Evolutionary conservation across 1,284 basidiomycete species (phyloP).

Genomic region (Pholiota adiposa): DNA sequence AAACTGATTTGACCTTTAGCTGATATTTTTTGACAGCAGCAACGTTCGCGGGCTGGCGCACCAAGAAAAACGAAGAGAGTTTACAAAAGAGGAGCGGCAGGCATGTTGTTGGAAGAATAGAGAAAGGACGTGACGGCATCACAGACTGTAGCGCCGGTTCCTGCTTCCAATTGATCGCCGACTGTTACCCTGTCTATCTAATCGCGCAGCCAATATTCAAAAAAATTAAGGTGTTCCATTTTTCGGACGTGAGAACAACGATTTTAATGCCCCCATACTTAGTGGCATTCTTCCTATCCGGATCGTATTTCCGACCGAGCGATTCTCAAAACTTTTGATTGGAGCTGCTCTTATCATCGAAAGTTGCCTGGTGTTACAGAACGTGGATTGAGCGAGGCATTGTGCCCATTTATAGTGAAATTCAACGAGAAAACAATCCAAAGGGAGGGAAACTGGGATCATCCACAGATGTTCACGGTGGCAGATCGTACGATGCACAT

Average conservation of each 20-base stretch:
- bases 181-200: conserved; percentile 8
- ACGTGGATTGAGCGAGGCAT: conserved; percentile 25
- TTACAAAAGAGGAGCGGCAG: conserved; percentile 5
- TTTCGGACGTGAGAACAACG: background rate
- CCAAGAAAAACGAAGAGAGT: background rate
- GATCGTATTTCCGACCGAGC: conserved; percentile 22
- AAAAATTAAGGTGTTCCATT: background rate
- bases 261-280: conserved; percentile 2
- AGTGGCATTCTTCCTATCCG: conserved; percentile 8
- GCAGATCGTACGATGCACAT: background rate
- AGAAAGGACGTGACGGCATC: background rate
- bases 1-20: background rate
- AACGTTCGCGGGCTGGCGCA: background rate
- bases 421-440: conserved; percentile 9
- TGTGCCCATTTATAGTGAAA: conserved; percentile 19
- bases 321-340: conserved; percentile 15
- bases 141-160: conserved; percentile 2
- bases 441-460: background rate
- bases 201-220: background rate
- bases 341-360: conserved; percentile 10
- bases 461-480: background rate
- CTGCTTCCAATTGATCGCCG: conserved; percentile 10
- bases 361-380: conserved; percentile 11
- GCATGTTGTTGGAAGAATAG: conserved; percentile 5
- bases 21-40: background rate